Conservation (phyloP, 192 early-diverging fungal genomes). For the Coemansia sp. region DNA sequence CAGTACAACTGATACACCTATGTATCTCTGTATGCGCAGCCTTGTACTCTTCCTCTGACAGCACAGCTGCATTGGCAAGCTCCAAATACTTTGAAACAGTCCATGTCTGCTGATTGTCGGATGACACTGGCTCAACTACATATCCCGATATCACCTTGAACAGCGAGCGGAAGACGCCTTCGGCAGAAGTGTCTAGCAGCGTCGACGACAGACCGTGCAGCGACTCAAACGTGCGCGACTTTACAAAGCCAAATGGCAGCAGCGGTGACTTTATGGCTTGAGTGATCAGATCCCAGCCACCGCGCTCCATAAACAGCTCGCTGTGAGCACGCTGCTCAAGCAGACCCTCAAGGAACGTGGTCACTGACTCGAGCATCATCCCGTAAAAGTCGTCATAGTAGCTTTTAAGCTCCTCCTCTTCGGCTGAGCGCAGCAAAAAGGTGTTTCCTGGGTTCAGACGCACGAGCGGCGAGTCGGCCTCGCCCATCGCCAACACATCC, state of each 20-base stretch:
- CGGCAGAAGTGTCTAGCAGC: constrained; percentile 49
- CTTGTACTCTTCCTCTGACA: constrained; percentile 26
- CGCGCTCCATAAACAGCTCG: constrained; percentile 45
- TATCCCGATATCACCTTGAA: constrained; percentile 34
- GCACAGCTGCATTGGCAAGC: constrained; percentile 25
- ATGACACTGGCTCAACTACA: constrained; percentile 15
- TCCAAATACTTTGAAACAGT: constrained; percentile 23
- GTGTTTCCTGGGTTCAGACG: constrained; percentile 45
- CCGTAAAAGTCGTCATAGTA: constrained; percentile 59
- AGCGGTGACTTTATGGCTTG: constrained; percentile 47
- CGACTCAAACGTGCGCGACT: constrained; percentile 51
- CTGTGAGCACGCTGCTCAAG: constrained; percentile 50
- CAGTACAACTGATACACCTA: constrained; percentile 29
- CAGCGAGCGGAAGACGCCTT: constrained; percentile 34
- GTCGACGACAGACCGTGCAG: constrained; percentile 46
- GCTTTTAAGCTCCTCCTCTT: constrained; percentile 50
- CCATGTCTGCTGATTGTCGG: not conserved
- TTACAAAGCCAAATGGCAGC: constrained; percentile 51
- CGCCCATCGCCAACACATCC: constrained; percentile 63
- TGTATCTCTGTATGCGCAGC: constrained; percentile 26
- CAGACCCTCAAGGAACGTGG: constrained; percentile 52
- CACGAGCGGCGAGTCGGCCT: constrained; percentile 31
- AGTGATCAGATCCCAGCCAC: constrained; percentile 48
- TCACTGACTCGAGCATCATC: constrained; percentile 56
- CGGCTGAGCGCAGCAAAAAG: constrained; percentile 34